phyloP scores from a whole-genome alignment of 163 green algal genomes.

The Botryococcus braunii region DNA sequence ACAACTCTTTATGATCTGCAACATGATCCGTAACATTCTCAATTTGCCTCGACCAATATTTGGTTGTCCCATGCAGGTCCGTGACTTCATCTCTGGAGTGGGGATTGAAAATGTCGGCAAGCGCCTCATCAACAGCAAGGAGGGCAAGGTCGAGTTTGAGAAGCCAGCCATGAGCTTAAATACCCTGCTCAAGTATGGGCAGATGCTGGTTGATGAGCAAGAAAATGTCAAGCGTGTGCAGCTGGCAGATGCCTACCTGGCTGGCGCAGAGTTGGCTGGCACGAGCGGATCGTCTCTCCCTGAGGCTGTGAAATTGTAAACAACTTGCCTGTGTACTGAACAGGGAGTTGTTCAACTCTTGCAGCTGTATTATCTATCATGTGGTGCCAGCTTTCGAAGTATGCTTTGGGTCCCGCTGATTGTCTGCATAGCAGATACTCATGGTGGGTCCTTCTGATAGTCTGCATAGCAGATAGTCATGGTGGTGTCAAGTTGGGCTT shows the following conservation, averaged over 20 bases:
- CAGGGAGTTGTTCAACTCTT: no score
- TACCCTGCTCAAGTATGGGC: conserved; percentile 84
- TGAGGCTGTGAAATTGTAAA: conserved; percentile 41
- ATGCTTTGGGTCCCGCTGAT: no score
- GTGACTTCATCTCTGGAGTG: conserved; percentile 67
- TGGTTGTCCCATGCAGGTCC: conserved; percentile 59
- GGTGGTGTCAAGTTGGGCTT: no score
- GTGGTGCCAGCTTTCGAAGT: no score
- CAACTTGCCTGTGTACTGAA: background rate
- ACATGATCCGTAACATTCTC: no score
- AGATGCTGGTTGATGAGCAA: conserved; percentile 87
- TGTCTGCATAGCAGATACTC: no score
- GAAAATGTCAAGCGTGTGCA: conserved; percentile 98
- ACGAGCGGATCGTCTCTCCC: conserved; percentile 58
- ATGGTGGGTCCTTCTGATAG: no score
- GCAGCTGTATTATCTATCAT: no score
- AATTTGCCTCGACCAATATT: no score
- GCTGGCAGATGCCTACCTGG: conserved; percentile 87
- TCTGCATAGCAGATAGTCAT: no score
- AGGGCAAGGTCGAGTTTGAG: conserved; percentile 72
- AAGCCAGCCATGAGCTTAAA: conserved; percentile 81
- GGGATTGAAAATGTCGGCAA: conserved; percentile 88
- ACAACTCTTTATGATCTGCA: no score
- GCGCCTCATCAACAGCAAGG: conserved; percentile 80
- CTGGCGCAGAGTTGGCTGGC: conserved; percentile 76